Evolutionary conservation across 148 eudicot species (phyloP).

Genomic region (Heliosperma pusillum): DNA sequence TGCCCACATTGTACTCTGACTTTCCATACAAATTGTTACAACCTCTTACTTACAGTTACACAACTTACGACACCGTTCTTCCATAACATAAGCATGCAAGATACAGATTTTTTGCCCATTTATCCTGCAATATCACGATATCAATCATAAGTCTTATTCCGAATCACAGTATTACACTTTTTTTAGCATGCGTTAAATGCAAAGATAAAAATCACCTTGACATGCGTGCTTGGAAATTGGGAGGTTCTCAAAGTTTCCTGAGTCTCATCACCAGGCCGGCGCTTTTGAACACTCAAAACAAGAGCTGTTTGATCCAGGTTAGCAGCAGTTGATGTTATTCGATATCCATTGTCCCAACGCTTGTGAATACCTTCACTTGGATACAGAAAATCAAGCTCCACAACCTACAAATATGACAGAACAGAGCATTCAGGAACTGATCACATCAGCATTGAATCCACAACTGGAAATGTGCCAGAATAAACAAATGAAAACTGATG

Average conservation of each 20-base stretch:
- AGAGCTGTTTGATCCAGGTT: conserved; percentile 77
- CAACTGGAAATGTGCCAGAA: neutral
- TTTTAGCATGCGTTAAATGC: neutral
- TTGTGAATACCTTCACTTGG: conserved; percentile 88
- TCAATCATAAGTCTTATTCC: neutral
- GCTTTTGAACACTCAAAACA: conserved; percentile 74
- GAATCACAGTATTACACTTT: neutral
- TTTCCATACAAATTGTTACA: neutral
- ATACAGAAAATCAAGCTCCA: conserved; percentile 87
- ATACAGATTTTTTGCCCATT: conserved; percentile 79
- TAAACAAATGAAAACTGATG: neutral
- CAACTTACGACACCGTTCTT: conserved; percentile 61
- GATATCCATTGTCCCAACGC: conserved; percentile 77
- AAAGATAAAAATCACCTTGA: conserved; percentile 48
- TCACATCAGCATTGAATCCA: conserved; percentile 6
- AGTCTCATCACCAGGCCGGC: conserved; percentile 69
- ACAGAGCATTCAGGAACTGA: neutral
- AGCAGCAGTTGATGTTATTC: conserved; percentile 79
- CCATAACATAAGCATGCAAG: conserved; percentile 72
- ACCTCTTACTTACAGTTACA: neutral
- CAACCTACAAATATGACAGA: conserved; percentile 43
- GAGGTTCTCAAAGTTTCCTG: conserved; percentile 87
- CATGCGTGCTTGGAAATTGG: conserved; percentile 86
- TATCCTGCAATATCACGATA: conserved; percentile 44
- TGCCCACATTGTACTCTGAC: neutral